Conservation (phyloP, 1,139 yeast species). For the Hansenula lynferdii region DNA sequence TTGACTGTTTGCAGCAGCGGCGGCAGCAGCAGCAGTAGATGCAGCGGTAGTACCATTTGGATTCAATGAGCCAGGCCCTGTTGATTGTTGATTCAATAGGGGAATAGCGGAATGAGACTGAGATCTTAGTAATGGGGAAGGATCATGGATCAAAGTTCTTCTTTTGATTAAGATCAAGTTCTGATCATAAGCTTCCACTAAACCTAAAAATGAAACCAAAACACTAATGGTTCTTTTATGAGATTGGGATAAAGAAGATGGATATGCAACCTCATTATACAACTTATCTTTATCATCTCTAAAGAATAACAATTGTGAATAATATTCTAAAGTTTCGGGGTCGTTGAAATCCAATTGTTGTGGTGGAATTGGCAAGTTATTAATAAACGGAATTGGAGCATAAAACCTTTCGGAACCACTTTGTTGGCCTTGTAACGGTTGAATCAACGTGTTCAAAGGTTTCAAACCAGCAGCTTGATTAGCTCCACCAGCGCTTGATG, state of each 20-base stretch:
- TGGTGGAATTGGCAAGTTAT: conserved; percentile 46
- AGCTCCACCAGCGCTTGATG: background rate
- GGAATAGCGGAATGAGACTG: conserved; percentile 52
- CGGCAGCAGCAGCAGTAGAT: background rate
- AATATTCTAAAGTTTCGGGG: conserved; percentile 82
- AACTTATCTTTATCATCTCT: conserved; percentile 66
- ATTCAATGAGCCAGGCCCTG: too few relatives aligned
- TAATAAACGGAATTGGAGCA: conserved; percentile 48
- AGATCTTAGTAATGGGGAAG: conserved; percentile 37
- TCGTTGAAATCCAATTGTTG: conserved; percentile 79
- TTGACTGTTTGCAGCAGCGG: conserved; percentile 4
- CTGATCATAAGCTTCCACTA: conserved; percentile 63
- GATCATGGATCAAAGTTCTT: conserved; percentile 20
- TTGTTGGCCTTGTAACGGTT: conserved; percentile 11
- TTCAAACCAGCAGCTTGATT: background rate
- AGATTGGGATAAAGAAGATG: conserved; percentile 46
- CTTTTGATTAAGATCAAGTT: conserved; percentile 54
- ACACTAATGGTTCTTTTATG: conserved; percentile 54
- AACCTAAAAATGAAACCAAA: conserved; percentile 55
- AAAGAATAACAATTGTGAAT: conserved; percentile 76
- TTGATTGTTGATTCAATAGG: conserved; percentile 25
- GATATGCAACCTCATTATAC: conserved; percentile 66
- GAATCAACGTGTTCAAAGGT: conserved; percentile 2
- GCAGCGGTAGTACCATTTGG: conserved; percentile 9
- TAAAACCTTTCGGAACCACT: conserved; percentile 51